phyloP scores from a whole-genome alignment of 176 grass and related monocot species.

The Aegilops speltoides region DNA sequence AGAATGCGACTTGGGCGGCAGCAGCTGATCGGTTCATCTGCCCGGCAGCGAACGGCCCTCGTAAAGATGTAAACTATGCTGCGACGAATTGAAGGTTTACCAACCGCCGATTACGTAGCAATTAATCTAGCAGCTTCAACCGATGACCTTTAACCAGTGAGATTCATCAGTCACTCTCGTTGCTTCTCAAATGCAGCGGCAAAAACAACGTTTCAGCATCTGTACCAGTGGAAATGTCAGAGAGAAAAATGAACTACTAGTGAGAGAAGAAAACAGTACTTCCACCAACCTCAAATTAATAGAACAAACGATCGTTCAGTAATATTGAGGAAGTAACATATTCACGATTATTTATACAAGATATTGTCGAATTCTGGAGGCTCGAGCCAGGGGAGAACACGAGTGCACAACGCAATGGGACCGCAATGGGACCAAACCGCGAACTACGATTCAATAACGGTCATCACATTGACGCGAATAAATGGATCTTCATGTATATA shows the following conservation, averaged over 20 bases:
- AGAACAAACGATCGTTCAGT: neutral
- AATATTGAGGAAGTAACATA: neutral
- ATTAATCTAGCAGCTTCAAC: constrained; percentile 6
- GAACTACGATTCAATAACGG: neutral
- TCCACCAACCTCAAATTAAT: neutral
- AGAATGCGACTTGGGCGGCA: neutral
- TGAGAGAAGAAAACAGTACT: neutral
- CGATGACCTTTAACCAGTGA: neutral
- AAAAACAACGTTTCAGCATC: neutral
- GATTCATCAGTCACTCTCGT: neutral
- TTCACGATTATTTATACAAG: neutral
- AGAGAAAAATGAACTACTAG: neutral
- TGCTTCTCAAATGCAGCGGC: neutral
- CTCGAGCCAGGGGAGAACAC: neutral
- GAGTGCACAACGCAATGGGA: neutral
- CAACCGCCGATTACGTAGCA: constrained; percentile 27
- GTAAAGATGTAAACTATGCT: neutral
- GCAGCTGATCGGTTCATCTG: neutral
- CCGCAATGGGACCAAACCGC: neutral
- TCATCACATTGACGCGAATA: neutral
- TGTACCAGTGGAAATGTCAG: neutral
- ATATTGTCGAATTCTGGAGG: neutral
- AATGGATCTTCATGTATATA: neutral
- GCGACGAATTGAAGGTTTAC: constrained; percentile 26
- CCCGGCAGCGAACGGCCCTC: neutral